Conservation (phyloP, 2,329 filamentous ascomycete species). For the Westerdykella aurantiaca region DNA sequence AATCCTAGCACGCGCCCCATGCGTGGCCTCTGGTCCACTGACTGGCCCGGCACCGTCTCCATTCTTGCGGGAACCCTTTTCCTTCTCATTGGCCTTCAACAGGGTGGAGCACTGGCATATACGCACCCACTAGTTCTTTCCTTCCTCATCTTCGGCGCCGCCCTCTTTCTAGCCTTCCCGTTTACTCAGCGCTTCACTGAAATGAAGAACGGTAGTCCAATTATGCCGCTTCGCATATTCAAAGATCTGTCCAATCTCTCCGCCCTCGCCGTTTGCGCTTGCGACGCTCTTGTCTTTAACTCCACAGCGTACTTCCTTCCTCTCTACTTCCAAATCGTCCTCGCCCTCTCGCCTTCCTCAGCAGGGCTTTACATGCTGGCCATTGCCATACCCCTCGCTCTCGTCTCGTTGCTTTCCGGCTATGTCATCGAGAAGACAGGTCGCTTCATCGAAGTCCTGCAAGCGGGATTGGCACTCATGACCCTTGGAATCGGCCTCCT, state of each 20-base stretch:
- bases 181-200: constrained; percentile 57
- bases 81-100: constrained; percentile 49
- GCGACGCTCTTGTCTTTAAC: constrained; percentile 56
- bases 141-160: constrained; percentile 45
- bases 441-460: constrained; percentile 36
- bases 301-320: constrained; percentile 65
- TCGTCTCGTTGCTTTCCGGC: constrained; percentile 44
- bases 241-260: constrained; percentile 51
- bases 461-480: constrained; percentile 27
- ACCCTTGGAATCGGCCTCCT: constrained; percentile 32
- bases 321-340: constrained; percentile 66
- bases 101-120: constrained; percentile 48
- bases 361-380: constrained; percentile 58
- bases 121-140: constrained; percentile 46
- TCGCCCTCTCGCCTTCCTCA: constrained; percentile 53
- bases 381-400: constrained; percentile 44
- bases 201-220: constrained; percentile 56
- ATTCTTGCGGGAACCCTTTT: constrained; percentile 46
- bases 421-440: constrained; percentile 43
- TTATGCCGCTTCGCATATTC: constrained; percentile 68
- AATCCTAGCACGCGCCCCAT: constrained; percentile 46
- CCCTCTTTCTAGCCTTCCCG: constrained; percentile 48
- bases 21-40: constrained; percentile 46
- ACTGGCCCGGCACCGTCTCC: constrained; percentile 49
- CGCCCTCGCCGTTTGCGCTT: constrained; percentile 46